A percentile compares a stretch with the other conserved stretches of the same genome.
These are phyloP conservation scores for Ilyonectria mors-panacis DNA, from an alignment of 2,329 filamentous ascomycete species.

Conservation along the genomic window DNA sequence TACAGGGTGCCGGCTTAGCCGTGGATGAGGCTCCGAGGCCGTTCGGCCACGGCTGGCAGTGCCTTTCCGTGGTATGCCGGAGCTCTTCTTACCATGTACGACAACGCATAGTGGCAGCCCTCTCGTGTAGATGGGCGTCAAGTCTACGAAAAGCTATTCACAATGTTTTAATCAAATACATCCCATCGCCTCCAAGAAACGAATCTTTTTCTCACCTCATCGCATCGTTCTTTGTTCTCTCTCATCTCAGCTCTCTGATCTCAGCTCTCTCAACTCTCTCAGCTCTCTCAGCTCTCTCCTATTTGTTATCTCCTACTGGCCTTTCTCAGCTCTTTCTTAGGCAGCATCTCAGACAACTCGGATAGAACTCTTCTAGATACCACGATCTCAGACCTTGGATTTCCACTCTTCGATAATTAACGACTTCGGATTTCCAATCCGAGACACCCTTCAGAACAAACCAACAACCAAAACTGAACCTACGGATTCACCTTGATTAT, in stretches of 20 bases:
- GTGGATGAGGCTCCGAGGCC: slow-evolving; percentile 20
- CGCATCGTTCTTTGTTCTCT: slow-evolving; percentile 27
- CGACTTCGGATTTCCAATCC: neutral
- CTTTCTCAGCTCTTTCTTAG: slow-evolving; percentile 17
- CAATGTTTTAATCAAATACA: slow-evolving; percentile 14
- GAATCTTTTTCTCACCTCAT: slow-evolving; percentile 13
- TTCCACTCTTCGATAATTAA: neutral
- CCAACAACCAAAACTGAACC: neutral
- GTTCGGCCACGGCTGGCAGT: slow-evolving; percentile 28
- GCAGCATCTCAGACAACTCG: slow-evolving; percentile 4
- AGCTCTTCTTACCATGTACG: slow-evolving; percentile 18
- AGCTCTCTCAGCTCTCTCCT: slow-evolving; percentile 10
- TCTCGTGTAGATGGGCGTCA: neutral
- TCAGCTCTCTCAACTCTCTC: slow-evolving; percentile 5
- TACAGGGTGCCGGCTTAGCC: slow-evolving; percentile 12
- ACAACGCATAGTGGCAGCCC: slow-evolving; percentile 11
- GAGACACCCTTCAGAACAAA: neutral
- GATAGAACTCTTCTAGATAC: slow-evolving; percentile 9
- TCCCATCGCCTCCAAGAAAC: neutral
- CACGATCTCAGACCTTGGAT: slow-evolving; percentile 2
- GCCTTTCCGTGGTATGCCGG: slow-evolving; percentile 27
- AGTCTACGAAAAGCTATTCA: neutral
- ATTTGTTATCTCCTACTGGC: slow-evolving; percentile 7
- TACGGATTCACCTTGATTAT: neutral
- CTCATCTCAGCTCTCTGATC: slow-evolving; percentile 18